phyloP scores from a whole-genome alignment of 2,329 filamentous ascomycete genomes.

The Dichotomopilus funicola region DNA sequence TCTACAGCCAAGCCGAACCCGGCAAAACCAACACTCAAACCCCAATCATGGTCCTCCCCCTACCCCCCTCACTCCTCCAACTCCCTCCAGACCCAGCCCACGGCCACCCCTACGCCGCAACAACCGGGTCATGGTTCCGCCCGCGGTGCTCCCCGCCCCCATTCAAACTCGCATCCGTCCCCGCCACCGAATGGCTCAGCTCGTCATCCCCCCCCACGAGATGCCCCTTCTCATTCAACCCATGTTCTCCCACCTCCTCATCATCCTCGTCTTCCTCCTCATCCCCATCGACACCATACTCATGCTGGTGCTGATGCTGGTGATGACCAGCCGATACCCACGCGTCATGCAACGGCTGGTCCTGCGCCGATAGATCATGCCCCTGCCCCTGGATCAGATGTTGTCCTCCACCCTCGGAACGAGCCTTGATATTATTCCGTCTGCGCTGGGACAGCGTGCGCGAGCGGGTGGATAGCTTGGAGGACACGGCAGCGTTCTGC shows the following conservation, averaged over 20 bases:
- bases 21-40: too few relatives aligned
- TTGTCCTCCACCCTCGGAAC: constrained; percentile 51
- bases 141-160: constrained; percentile 45
- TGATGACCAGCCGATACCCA: constrained; percentile 73
- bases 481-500: constrained; percentile 79
- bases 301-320: constrained; percentile 29
- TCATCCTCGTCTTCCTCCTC: constrained; percentile 58
- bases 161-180: constrained; percentile 47
- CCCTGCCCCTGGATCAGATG: constrained; percentile 1
- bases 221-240: too few relatives aligned
- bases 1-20: too few relatives aligned
- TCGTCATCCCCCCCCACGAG: constrained; percentile 44
- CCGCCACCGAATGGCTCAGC: constrained; percentile 40
- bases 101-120: constrained; percentile 22
- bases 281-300: constrained; percentile 42
- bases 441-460: constrained; percentile 83
- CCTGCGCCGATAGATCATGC: constrained; percentile 70
- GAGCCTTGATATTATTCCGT: constrained; percentile 61
- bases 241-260: constrained; percentile 18
- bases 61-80: too few relatives aligned
- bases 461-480: constrained; percentile 80
- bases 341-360: constrained; percentile 69
- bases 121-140: constrained; percentile 47
- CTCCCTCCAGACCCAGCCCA: too few relatives aligned
- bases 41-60: too few relatives aligned